A percentile compares a stretch with the other conserved stretches of the same genome.
Conservation (phyloP, 1,139 yeast genomes). For the Pneumocystis sp. region DNA sequence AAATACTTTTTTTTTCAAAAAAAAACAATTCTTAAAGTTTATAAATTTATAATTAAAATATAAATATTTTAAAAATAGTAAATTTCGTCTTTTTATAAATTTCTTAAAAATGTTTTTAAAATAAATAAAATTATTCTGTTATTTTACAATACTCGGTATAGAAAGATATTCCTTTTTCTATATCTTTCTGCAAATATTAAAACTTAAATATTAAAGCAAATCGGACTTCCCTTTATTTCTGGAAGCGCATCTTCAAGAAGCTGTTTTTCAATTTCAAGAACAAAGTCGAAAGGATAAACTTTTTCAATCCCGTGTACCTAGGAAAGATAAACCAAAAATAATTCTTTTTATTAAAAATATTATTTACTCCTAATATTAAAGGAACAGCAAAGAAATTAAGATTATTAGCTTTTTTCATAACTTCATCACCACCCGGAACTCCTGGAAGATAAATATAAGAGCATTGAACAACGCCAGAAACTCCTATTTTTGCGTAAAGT, state of each 20-base stretch:
- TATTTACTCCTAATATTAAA: conserved; percentile 47
- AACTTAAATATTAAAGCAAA: not conserved
- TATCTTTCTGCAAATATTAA: not conserved
- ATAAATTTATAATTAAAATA: too few relatives aligned
- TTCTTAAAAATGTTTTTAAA: not conserved
- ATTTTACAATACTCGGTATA: not conserved
- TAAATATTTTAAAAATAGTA: not conserved
- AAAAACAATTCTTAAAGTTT: too few relatives aligned
- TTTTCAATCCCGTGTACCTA: not conserved
- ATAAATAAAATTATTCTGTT: not conserved
- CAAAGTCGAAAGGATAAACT: not conserved
- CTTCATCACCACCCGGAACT: conserved; percentile 27
- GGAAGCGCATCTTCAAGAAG: not conserved
- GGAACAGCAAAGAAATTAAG: conserved; percentile 86
- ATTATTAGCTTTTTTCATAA: conserved; percentile 28
- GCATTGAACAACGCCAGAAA: conserved; percentile 58
- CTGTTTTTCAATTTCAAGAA: not conserved
- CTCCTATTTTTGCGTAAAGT: conserved; percentile 34
- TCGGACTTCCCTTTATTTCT: not conserved
- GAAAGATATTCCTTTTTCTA: not conserved
- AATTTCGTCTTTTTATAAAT: not conserved
- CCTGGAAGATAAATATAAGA: conserved; percentile 37
- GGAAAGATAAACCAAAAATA: not conserved
- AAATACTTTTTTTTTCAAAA: too few relatives aligned
- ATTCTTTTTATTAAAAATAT: not conserved